Evolutionary conservation across 768 basidiomycete species (phyloP).

Genomic region (Termitomyces sp.): DNA sequence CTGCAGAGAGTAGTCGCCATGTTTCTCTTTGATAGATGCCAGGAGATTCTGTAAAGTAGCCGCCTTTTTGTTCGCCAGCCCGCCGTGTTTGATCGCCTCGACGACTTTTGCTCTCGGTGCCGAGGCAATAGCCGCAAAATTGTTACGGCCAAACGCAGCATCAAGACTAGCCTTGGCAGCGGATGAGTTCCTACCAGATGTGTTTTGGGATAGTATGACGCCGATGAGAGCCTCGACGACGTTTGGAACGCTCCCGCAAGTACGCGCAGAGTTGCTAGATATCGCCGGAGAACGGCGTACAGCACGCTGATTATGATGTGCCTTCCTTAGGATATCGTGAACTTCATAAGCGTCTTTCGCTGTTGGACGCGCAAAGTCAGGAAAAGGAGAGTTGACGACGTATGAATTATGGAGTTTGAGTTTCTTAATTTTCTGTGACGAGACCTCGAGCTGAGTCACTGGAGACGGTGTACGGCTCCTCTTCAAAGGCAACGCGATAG

Average conservation of each 20-base stretch:
- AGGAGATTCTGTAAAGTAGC: constrained; percentile 49
- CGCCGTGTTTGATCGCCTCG: constrained; percentile 48
- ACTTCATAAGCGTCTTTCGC: background rate
- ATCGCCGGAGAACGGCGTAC: background rate
- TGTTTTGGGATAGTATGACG: constrained; percentile 60
- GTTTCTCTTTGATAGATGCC: constrained; percentile 34
- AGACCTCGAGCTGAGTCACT: background rate
- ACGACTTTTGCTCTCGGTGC: constrained; percentile 40
- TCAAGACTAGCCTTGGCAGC: constrained; percentile 47
- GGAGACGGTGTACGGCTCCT: background rate
- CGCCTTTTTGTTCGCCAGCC: constrained; percentile 59
- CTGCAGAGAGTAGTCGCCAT: constrained; percentile 55
- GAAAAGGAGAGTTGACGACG: background rate
- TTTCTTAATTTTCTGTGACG: background rate
- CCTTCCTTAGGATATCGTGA: background rate
- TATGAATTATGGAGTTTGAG: background rate
- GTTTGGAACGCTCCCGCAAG: constrained; percentile 45
- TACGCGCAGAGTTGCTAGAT: constrained; percentile 22
- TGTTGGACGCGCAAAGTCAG: background rate
- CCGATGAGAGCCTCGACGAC: constrained; percentile 57
- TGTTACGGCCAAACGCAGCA: background rate
- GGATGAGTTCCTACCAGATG: constrained; percentile 45
- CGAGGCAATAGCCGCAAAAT: constrained; percentile 23
- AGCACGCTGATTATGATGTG: background rate
- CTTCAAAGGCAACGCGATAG: background rate